Base-by-base conservation (phyloP, 371 early-diverging fungal species). In the Apophysomyces ossiformis region DNA sequence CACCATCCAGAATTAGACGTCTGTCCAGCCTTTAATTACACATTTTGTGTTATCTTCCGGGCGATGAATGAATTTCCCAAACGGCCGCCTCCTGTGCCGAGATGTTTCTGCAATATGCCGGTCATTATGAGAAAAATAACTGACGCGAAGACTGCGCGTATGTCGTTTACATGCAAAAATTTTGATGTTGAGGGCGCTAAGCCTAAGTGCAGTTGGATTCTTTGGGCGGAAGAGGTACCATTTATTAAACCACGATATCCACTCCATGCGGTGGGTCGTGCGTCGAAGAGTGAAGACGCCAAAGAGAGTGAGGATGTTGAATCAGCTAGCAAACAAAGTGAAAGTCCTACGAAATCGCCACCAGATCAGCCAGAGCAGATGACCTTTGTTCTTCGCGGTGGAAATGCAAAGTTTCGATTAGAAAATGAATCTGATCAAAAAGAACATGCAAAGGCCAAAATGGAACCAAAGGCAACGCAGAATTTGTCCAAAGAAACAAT, bases 21-120 rank as follows among this genome's bases (percentile, higher is more conserved):
- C 1, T 85, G 85, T 59, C 77, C 81, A 0, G 66, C 61, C 5
- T 83, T 81, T 50, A 85, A 85, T 47, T 79, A 70, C 37, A 81
- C 85, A 0, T 83, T 74, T 60, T 85, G 85, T 46, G 69, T 76
- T n/a, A 39, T 65, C 9, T 81, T 83, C 39, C 38, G 62, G 12
- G n/a, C 65, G 4, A 61, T 37, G 13, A 85, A 83, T 58, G 58
- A 5, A 1, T 74, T 59, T 35, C 15, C 39, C 1, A 65, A 59
- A 44, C 36, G 45, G 4, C 37, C 36, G 4, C 66, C 66, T 4
- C 50, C 65, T 4, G 45, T 56, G 13, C 68, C 72, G 5, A 62
- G 58, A 46, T 72, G 72, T 35, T 72, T 72, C 26, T 72, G 72
- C 35, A 60, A 54, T 13, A 12, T 64, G 8, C 68, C 37, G 0